These are phyloP conservation scores for Trifolium pratense DNA, from an alignment of 306 rosid genomes.

Conservation along the genomic window DNA sequence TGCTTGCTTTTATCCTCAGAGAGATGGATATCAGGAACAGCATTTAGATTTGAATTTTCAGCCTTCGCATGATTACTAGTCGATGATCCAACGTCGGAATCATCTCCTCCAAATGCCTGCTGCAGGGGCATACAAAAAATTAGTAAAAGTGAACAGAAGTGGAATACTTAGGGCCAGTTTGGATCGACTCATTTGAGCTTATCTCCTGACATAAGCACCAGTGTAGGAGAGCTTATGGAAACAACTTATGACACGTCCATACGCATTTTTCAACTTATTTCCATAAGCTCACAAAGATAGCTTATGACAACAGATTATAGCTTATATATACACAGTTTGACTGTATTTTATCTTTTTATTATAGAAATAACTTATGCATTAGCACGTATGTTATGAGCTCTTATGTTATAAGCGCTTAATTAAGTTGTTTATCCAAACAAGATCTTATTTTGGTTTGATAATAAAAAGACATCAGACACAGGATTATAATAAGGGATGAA, in stretches of 20 bases:
- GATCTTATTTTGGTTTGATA: not conserved
- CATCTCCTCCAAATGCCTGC: conserved; percentile 82
- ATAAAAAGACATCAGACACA: conserved; percentile 22
- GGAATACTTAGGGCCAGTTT: not conserved
- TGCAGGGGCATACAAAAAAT: conserved; percentile 46
- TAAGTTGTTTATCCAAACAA: not conserved
- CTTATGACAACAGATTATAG: not conserved
- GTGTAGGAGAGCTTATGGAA: not conserved
- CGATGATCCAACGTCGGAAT: conserved; percentile 82
- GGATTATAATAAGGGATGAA: not conserved
- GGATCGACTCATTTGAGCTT: not conserved
- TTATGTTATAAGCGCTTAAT: not conserved
- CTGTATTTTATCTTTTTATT: not conserved
- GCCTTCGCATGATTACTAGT: conserved; percentile 67
- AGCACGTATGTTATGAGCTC: not conserved
- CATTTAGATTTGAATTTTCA: conserved; percentile 56
- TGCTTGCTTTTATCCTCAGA: conserved; percentile 64
- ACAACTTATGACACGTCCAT: not conserved
- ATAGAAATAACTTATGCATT: not conserved
- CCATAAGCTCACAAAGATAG: not conserved
- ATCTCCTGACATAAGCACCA: not conserved
- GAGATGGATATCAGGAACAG: conserved; percentile 53
- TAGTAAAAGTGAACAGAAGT: conserved; percentile 7
- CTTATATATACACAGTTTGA: not conserved
- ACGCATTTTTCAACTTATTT: not conserved